Conservation (phyloP, 257 asterid species). For the Nemophila menziesii region DNA sequence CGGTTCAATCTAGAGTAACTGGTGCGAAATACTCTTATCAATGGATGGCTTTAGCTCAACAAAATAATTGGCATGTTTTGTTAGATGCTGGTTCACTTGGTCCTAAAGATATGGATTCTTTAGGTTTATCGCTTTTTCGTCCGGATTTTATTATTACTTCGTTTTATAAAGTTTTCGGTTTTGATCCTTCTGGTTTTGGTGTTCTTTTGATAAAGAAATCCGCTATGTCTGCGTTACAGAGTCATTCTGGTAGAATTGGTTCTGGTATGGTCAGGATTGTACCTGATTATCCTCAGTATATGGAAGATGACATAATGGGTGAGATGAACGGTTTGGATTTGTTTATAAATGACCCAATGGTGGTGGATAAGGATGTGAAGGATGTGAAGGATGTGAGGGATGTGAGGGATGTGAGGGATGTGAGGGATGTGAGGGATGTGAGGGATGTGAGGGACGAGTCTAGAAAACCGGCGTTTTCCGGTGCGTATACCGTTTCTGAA, state of each 20-base stretch:
- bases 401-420: slow-evolving; percentile 4
- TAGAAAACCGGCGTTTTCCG: slow-evolving; percentile 19
- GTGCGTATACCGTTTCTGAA: slow-evolving; percentile 17
- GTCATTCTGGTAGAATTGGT: slow-evolving; percentile 17
- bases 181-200: slow-evolving; percentile 24
- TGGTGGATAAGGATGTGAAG: too few relatives aligned
- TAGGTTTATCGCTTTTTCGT: slow-evolving; percentile 22
- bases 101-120: slow-evolving; percentile 29
- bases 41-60: slow-evolving; percentile 28
- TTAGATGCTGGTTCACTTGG: slow-evolving; percentile 28
- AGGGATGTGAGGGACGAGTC: slow-evolving; percentile 2
- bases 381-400: slow-evolving; percentile 3
- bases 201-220: slow-evolving; percentile 25
- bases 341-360: too few relatives aligned
- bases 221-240: slow-evolving; percentile 21
- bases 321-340: slow-evolving; percentile 10
- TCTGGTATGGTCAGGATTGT: slow-evolving; percentile 22
- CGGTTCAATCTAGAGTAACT: slow-evolving; percentile 27
- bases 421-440: too few relatives aligned
- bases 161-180: slow-evolving; percentile 22
- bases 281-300: slow-evolving; percentile 17
- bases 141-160: slow-evolving; percentile 28
- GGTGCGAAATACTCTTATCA: slow-evolving; percentile 27
- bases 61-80: slow-evolving; percentile 25
- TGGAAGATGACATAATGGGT: slow-evolving; percentile 16